Evolutionary conservation across 2,329 filamentous ascomycete species (phyloP).

Genomic region (Colletotrichum endophyticum): DNA sequence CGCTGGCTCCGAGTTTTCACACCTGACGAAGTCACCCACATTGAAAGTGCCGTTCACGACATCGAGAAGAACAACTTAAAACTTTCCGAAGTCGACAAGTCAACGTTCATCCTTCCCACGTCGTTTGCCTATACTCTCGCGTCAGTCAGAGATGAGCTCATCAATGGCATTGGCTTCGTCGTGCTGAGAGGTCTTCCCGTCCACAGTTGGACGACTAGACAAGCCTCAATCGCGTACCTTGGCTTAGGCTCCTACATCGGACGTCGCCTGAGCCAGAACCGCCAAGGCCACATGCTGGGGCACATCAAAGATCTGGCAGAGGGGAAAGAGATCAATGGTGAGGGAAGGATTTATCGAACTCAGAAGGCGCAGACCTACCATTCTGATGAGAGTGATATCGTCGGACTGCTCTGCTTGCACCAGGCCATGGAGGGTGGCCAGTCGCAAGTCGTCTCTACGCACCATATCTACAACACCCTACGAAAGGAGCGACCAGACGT

Average conservation of each 20-base stretch:
- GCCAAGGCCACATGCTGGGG: not conserved
- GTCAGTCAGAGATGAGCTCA: not conserved
- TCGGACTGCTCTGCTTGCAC: not conserved
- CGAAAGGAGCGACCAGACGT: not conserved
- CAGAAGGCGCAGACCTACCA: not conserved
- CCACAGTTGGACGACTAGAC: not conserved
- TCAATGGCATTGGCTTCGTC: not conserved
- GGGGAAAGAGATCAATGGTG: not conserved
- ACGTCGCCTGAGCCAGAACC: not conserved
- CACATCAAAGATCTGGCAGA: not conserved
- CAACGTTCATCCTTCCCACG: not conserved
- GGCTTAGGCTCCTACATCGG: not conserved
- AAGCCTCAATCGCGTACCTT: not conserved
- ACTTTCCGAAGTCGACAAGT: not conserved
- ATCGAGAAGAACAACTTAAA: not conserved
- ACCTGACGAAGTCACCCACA: not conserved
- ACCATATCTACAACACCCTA: not conserved
- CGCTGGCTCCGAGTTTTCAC: not conserved
- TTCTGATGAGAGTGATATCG: not conserved
- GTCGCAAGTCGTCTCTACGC: not conserved
- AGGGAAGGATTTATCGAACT: not conserved
- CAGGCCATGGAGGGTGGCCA: not conserved
- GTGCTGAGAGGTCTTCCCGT: not conserved
- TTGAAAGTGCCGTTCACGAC: not conserved
- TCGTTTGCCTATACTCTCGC: not conserved